phyloP scores from a whole-genome alignment of 2,329 filamentous ascomycete species.

The Geosmithia morbida region DNA sequence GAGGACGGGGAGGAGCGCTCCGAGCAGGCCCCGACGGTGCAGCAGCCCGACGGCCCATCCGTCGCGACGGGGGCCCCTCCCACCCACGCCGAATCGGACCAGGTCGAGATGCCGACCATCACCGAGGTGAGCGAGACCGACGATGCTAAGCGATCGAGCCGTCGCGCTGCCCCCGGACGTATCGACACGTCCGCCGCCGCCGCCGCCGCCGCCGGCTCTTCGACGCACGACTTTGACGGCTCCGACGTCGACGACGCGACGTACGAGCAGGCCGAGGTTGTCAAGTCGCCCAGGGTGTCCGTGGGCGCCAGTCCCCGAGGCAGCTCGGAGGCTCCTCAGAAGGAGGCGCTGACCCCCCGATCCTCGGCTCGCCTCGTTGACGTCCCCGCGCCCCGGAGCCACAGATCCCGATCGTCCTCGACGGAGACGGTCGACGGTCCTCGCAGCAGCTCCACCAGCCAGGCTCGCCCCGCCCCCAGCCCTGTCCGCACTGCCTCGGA shows the following conservation, averaged over 20 bases:
- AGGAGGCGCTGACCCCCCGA: background rate
- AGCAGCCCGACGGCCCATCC: background rate
- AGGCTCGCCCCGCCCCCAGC: constrained; percentile 20
- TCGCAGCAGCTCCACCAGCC: constrained; percentile 18
- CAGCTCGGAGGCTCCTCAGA: constrained; percentile 25
- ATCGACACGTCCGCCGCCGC: background rate
- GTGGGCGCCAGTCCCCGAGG: constrained; percentile 34
- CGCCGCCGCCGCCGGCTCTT: background rate
- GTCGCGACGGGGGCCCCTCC: background rate
- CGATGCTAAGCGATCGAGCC: background rate
- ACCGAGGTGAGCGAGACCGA: background rate
- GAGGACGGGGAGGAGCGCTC: background rate
- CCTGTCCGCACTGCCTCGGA: constrained; percentile 1
- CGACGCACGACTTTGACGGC: background rate
- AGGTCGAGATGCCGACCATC: background rate
- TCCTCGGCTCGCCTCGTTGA: constrained; percentile 42
- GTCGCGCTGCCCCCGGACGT: too few relatives aligned
- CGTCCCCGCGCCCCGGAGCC: constrained; percentile 36
- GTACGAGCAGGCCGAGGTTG: constrained; percentile 43
- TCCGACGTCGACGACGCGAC: constrained; percentile 10
- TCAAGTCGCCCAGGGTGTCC: constrained; percentile 42
- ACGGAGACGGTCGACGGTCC: constrained; percentile 26
- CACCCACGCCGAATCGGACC: background rate
- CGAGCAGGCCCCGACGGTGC: background rate
- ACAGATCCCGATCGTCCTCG: constrained; percentile 34